phyloP scores from a whole-genome alignment of 345 rosid genomes.

The Arabis hirsuta region DNA sequence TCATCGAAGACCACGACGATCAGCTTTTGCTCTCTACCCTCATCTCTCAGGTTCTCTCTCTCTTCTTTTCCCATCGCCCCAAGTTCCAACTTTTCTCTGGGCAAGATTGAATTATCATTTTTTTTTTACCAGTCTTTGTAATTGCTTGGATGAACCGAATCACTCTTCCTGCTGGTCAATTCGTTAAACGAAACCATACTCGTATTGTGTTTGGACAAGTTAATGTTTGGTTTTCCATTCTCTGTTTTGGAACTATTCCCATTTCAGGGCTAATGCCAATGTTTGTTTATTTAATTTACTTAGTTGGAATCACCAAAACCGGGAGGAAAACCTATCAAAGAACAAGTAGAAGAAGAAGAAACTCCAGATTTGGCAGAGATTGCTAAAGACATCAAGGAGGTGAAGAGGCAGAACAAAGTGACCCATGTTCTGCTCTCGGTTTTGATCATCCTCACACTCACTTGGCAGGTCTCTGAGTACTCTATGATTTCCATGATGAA shows the following conservation, averaged over 20 bases:
- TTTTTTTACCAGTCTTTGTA: not conserved
- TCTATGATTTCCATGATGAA: slow-evolving; percentile 62
- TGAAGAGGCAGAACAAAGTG: slow-evolving; percentile 68
- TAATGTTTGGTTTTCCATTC: not conserved
- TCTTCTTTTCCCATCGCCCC: not conserved
- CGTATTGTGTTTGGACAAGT: slow-evolving; percentile 10
- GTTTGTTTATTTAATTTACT: slow-evolving; percentile 7
- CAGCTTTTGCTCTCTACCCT: slow-evolving; percentile 58
- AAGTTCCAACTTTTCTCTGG: slow-evolving; percentile 12
- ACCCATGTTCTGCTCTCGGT: slow-evolving; percentile 75
- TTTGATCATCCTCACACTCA: slow-evolving; percentile 64
- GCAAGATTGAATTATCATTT: slow-evolving; percentile 14
- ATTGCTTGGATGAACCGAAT: slow-evolving; percentile 13
- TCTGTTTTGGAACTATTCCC: slow-evolving; percentile 2
- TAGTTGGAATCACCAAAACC: slow-evolving; percentile 57
- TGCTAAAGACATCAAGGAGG: slow-evolving; percentile 58
- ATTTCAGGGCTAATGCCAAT: slow-evolving; percentile 15
- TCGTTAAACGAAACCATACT: not conserved
- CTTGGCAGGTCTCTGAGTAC: slow-evolving; percentile 85
- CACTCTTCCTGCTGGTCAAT: too few species aligned
- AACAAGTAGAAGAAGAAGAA: slow-evolving; percentile 29
- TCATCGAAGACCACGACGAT: slow-evolving; percentile 50
- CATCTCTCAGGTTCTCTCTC: slow-evolving; percentile 62
- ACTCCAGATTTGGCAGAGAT: slow-evolving; percentile 38
- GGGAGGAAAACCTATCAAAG: slow-evolving; percentile 2